phyloP scores from a whole-genome alignment of 2,329 filamentous ascomycete species.

The Pseudogymnoascus sp. region DNA sequence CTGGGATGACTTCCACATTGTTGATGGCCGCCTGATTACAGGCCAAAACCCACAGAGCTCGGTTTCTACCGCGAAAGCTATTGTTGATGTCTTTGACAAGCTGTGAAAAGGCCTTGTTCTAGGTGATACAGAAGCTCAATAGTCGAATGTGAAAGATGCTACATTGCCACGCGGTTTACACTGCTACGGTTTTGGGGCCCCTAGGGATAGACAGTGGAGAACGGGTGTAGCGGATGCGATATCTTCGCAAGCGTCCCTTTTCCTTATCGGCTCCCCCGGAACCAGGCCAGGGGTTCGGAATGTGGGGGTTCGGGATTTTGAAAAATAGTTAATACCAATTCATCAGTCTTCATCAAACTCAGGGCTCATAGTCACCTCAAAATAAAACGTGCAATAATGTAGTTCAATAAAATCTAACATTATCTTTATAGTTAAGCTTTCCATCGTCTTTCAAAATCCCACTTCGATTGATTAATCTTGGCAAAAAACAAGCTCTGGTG shows the following conservation, averaged over 20 bases:
- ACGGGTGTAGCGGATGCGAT: slow-evolving; percentile 2
- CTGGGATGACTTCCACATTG: slow-evolving; percentile 28
- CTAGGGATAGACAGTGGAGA: not conserved
- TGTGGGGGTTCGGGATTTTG: not conserved
- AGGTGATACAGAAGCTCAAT: not conserved
- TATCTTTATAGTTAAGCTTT: not conserved
- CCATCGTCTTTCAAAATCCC: not conserved
- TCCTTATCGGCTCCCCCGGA: not conserved
- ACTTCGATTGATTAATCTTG: not conserved
- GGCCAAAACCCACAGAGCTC: slow-evolving; percentile 39
- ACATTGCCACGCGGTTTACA: not conserved
- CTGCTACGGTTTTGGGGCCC: not conserved
- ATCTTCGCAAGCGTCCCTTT: not conserved
- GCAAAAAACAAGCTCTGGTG: not conserved
- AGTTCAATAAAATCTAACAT: not conserved
- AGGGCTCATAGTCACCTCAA: not conserved
- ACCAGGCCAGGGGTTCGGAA: not conserved
- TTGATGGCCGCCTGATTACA: slow-evolving; percentile 29
- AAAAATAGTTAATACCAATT: not conserved
- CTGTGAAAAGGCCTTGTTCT: not conserved
- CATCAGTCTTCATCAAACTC: not conserved
- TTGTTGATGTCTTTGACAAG: slow-evolving; percentile 17
- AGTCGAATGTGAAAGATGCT: not conserved
- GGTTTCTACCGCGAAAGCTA: slow-evolving; percentile 32
- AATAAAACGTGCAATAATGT: not conserved